A percentile compares a stretch with the other conserved stretches of the same genome.
These are phyloP conservation scores for Phaffia rhodozyma DNA, from an alignment of 1,284 basidiomycete genomes.

Conservation along the genomic window DNA sequence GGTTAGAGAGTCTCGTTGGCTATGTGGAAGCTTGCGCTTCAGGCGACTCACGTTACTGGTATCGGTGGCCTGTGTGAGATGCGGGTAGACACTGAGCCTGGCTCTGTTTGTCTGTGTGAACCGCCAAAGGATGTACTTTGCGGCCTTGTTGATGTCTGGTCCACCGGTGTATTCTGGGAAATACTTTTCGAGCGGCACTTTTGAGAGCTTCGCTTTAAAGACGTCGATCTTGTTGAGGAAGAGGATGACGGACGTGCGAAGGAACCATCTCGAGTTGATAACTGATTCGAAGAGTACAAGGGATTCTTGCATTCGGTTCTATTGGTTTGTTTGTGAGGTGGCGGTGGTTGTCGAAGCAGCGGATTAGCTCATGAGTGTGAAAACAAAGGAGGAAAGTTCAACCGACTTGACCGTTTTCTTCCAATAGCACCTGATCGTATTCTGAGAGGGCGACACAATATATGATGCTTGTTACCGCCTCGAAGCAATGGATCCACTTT, in stretches of 20 bases:
- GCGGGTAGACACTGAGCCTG: constrained; percentile 76
- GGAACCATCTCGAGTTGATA: constrained; percentile 97
- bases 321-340: constrained; percentile 16
- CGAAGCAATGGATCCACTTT: constrained; percentile 93
- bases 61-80: constrained; percentile 52
- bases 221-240: constrained; percentile 95
- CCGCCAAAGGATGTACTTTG: constrained; percentile 94
- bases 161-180: constrained; percentile 94
- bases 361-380: background rate
- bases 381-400: constrained; percentile 25
- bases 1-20: no score
- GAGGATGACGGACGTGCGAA: constrained; percentile 80
- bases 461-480: constrained; percentile 87
- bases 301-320: constrained; percentile 94
- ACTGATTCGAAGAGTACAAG: constrained; percentile 88
- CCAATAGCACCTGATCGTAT: constrained; percentile 79
- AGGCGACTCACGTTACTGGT: constrained; percentile 51
- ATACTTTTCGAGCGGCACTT: constrained; percentile 71
- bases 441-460: constrained; percentile 90
- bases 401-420: constrained; percentile 47
- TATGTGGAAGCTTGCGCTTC: no score
- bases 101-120: constrained; percentile 93
- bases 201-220: constrained; percentile 85
- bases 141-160: constrained; percentile 89
- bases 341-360: background rate